Evolutionary conservation across 176 grass and related monocot species (phyloP).

Genomic region (Carex myosuroides): DNA sequence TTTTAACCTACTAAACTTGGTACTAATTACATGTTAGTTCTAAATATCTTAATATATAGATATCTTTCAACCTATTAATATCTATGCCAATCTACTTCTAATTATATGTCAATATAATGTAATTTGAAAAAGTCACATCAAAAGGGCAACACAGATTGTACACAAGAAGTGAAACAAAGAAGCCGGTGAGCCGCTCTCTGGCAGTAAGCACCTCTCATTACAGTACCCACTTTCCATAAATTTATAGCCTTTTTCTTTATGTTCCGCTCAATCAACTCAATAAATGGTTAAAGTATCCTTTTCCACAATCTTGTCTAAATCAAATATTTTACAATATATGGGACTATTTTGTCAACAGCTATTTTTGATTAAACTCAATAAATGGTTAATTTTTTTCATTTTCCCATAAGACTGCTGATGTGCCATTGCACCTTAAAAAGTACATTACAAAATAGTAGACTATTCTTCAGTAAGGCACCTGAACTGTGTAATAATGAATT

Average conservation of each 20-base stretch:
- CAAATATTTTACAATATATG: neutral
- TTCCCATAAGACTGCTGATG: neutral
- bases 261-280: neutral
- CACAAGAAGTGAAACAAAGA: neutral
- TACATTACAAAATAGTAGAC: neutral
- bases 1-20: neutral
- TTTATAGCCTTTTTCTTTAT: neutral
- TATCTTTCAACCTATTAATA: neutral
- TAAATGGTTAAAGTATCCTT: neutral
- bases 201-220: neutral
- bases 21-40: neutral
- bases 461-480: constrained; percentile 3
- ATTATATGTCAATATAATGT: neutral
- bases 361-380: neutral
- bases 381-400: neutral
- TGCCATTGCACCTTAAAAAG: neutral
- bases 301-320: neutral
- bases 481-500: constrained; percentile 10
- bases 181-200: neutral
- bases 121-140: neutral
- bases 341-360: neutral
- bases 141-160: neutral
- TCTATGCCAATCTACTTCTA: neutral
- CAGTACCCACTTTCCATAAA: neutral
- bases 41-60: neutral